Base-by-base conservation (phyloP, 139 green algal genomes). In the Choricystis sp. region DNA sequence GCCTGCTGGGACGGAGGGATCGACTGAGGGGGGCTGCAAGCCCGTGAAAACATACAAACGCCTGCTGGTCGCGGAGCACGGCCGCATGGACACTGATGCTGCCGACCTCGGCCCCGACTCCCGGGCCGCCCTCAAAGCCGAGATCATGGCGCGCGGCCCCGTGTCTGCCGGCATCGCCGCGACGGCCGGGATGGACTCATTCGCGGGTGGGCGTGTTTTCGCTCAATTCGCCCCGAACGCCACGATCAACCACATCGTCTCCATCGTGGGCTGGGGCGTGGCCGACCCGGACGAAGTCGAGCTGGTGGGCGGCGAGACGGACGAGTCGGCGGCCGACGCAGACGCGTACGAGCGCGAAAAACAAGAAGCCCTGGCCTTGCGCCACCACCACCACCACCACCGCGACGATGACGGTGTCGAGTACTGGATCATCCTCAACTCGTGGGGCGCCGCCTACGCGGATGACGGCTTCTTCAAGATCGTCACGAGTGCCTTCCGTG, bases 221-320 rank as follows among this genome's bases (percentile, higher is more conserved):
- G 24, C n/a, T 5, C 30, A 74, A 60, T 67, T 74, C 63, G 66
- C 69, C 24, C 61, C 64, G 58, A 48, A 40, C 4, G 49, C 57
- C 25, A 58, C 67, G 24, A 74, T 84, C 62, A 90, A 91, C 74
- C 86, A 94, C 66, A 81, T 90, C 60, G 70, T 94, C 59, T 75
- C 60, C 31, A 77, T 94, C 0, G 73, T 89, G 3, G 86, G 86
- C 59, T 94, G 83, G 83, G 81, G 79, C 19, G 72, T 82, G 21
- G n/a, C n/a, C n/a, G n/a, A n/a, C n/a, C n/a, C n/a, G n/a, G n/a
- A n/a, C n/a, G 72, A 86, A 52, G 9, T 16, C 40, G 40, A 52
- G 9, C 40, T 16, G 40, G 40, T 16, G 40, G 40, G 40, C 16
- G 40, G 40, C 40, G 16, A 52, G 40, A n/a, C n/a, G n/a, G n/a